Conservation (phyloP, 2,329 filamentous ascomycete species). For the Pezicula radicicola region DNA sequence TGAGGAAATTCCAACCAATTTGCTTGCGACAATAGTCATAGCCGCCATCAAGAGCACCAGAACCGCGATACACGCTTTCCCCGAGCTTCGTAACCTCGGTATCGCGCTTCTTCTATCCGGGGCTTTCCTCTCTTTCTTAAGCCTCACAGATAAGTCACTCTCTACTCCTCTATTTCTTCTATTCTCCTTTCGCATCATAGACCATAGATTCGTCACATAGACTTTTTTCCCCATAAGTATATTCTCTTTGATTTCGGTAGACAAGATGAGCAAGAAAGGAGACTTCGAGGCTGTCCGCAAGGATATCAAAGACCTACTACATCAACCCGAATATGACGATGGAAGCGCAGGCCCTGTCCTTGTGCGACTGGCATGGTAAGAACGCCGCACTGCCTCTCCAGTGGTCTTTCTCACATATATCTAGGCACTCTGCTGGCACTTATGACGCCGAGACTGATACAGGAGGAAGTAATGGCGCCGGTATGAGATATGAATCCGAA, state of each 20-base stretch:
- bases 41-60: no score
- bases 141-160: not conserved
- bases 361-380: slow-evolving; percentile 59
- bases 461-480: slow-evolving; percentile 62
- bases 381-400: slow-evolving; percentile 5
- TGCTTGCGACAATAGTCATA: no score
- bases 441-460: slow-evolving; percentile 58
- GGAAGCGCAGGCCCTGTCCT: slow-evolving; percentile 62
- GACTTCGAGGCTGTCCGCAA: slow-evolving; percentile 60
- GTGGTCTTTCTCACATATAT: slow-evolving; percentile 9
- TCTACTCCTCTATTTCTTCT: slow-evolving; percentile 2
- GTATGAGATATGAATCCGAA: slow-evolving; percentile 63
- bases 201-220: slow-evolving; percentile 6
- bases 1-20: no score
- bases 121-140: slow-evolving; percentile 8
- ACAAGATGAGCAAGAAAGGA: slow-evolving; percentile 47
- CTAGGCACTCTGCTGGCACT: slow-evolving; percentile 60
- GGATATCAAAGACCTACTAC: slow-evolving; percentile 49
- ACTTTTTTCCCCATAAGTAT: not conserved
- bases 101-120: slow-evolving; percentile 10
- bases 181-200: slow-evolving; percentile 2
- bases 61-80: not conserved
- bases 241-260: not conserved
- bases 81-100: slow-evolving; percentile 18
- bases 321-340: slow-evolving; percentile 63